phyloP scores from a whole-genome alignment of 495 filamentous ascomycete genomes.

The Pyrenula massariospora region DNA sequence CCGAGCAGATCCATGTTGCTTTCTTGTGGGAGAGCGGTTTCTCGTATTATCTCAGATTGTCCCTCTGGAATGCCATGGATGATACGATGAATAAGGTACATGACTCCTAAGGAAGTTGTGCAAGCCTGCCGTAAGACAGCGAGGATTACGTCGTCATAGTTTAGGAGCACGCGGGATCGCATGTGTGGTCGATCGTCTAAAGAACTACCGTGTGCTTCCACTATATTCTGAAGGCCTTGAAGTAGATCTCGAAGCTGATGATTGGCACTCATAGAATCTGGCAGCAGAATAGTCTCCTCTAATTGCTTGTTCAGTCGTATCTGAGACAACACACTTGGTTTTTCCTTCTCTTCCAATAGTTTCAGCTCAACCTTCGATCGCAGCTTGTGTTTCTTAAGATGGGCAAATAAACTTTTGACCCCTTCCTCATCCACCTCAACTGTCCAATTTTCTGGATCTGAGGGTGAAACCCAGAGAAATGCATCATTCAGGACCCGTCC shows the following conservation, averaged over 20 bases:
- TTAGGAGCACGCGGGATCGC: neutral
- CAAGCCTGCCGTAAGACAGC: neutral
- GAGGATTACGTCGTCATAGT: conserved; percentile 12
- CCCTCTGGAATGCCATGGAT: conserved; percentile 77
- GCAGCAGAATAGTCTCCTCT: neutral
- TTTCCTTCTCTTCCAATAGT: conserved; percentile 19
- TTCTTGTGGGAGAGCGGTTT: conserved; percentile 65
- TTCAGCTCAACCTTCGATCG: conserved; percentile 50
- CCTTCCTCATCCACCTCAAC: conserved; percentile 70
- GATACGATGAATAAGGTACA: conserved; percentile 66
- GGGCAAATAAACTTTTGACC: conserved; percentile 45
- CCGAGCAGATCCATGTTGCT: conserved; percentile 72
- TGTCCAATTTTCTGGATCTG: conserved; percentile 39
- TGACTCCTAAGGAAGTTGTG: neutral
- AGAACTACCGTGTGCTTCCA: neutral
- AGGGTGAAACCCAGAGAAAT: conserved; percentile 63
- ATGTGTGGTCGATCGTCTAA: neutral
- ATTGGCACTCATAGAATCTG: no score
- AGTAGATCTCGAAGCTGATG: conserved; percentile 79
- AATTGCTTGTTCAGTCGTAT: conserved; percentile 34
- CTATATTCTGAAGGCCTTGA: neutral
- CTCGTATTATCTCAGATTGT: conserved; percentile 57
- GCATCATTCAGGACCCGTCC: conserved; percentile 80
- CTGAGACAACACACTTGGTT: conserved; percentile 45
- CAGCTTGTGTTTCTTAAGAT: conserved; percentile 74